Conservation (phyloP, 768 basidiomycete genomes). For the Pleurotus tuoliensis region DNA sequence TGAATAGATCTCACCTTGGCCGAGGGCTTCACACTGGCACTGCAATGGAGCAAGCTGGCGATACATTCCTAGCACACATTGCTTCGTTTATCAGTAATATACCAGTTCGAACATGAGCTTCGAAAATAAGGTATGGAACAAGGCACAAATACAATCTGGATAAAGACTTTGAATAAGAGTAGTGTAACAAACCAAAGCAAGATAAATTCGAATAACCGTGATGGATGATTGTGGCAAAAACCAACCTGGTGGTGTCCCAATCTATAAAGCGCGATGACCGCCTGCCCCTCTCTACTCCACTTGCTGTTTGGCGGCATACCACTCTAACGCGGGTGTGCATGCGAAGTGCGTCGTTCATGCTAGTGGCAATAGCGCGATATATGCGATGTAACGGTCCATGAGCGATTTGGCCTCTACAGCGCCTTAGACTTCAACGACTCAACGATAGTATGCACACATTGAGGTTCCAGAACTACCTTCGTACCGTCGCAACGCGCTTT, state of each 20-base stretch:
- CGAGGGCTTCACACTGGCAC: too few species aligned
- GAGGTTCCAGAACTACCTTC: conserved; percentile 72
- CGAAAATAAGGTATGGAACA: neutral
- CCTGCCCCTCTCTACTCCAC: too few species aligned
- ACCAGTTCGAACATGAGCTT: neutral
- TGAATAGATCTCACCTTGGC: too few species aligned
- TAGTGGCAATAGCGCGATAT: neutral
- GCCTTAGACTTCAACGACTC: conserved; percentile 27
- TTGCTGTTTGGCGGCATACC: neutral
- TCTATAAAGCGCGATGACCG: too few species aligned
- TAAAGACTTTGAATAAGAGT: conserved; percentile 8
- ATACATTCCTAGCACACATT: conserved; percentile 2
- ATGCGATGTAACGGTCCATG: neutral
- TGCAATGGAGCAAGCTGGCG: too few species aligned
- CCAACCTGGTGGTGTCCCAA: neutral
- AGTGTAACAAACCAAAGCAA: neutral
- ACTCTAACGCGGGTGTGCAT: neutral
- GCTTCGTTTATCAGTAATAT: neutral
- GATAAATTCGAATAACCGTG: conserved; percentile 2
- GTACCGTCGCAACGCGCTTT: conserved; percentile 85
- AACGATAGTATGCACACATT: conserved; percentile 44
- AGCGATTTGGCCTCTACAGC: neutral
- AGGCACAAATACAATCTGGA: conserved; percentile 7
- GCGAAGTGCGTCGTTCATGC: neutral
- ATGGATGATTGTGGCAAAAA: neutral